Conservation (phyloP, 176 grass and related monocot species). For the Aegilops speltoides region DNA sequence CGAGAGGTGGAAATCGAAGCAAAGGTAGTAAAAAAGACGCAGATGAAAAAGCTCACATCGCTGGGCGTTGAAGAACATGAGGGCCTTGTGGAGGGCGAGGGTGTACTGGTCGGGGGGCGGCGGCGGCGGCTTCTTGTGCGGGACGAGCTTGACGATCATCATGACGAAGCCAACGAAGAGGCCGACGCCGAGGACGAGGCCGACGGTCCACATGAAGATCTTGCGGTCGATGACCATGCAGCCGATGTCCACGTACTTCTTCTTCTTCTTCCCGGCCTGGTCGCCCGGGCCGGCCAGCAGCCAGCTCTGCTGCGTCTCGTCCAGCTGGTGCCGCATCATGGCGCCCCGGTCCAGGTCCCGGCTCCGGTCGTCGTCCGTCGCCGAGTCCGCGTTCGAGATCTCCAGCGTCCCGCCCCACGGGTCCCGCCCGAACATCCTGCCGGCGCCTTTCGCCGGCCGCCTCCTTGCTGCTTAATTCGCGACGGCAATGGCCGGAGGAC, state of each 20-base stretch:
- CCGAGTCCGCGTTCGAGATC: constrained; percentile 84
- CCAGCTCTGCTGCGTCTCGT: constrained; percentile 98
- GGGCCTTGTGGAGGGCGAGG: constrained; percentile 84
- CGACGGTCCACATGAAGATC: constrained; percentile 87
- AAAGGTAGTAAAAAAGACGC: neutral
- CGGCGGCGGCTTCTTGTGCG: constrained; percentile 60
- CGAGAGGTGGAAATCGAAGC: neutral
- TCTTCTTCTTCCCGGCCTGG: constrained; percentile 73
- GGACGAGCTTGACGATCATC: constrained; percentile 86
- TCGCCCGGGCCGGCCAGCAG: constrained; percentile 72
- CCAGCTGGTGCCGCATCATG: constrained; percentile 69
- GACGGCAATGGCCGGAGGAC: constrained; percentile 12
- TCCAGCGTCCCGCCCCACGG: constrained; percentile 89
- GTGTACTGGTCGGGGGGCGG: constrained; percentile 76
- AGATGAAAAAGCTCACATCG: constrained; percentile 57
- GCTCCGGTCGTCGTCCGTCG: constrained; percentile 86
- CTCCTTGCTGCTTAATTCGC: too few relatives aligned
- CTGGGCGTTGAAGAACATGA: constrained; percentile 98
- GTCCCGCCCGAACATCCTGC: constrained; percentile 91
- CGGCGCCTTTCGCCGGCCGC: constrained; percentile 6
- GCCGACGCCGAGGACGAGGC: constrained; percentile 65
- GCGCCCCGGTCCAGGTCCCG: constrained; percentile 78
- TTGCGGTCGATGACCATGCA: constrained; percentile 85
- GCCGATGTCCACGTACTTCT: constrained; percentile 76
- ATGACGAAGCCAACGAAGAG: constrained; percentile 79